Percentiles rank a stretch among this genome's conserved stretches.
These are phyloP conservation scores for Candida morakotiae DNA, from an alignment of 805 yeast genomes.

Conservation along the genomic window DNA sequence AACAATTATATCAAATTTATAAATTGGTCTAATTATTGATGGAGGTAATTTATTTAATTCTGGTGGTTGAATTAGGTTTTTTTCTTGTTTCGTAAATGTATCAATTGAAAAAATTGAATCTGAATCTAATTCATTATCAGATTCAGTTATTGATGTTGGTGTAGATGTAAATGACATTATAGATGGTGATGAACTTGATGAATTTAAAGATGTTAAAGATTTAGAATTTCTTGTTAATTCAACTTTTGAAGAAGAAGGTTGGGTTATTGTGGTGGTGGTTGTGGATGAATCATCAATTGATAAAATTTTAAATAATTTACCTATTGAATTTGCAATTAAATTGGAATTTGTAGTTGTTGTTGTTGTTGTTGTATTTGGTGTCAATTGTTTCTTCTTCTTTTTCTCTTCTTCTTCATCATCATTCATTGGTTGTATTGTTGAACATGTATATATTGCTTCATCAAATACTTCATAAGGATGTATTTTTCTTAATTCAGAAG, in stretches of 20 bases:
- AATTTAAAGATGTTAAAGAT: conserved; percentile 30
- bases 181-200: conserved; percentile 35
- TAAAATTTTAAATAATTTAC: conserved; percentile 32
- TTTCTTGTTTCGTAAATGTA: background rate
- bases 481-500: conserved; percentile 41
- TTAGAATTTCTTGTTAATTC: conserved; percentile 22
- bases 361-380: background rate
- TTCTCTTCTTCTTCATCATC: conserved; percentile 2
- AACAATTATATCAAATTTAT: conserved; percentile 42
- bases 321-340: conserved; percentile 29
- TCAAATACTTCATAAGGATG: conserved; percentile 65
- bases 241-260: background rate
- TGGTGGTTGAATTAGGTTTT: conserved; percentile 22
- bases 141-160: conserved; percentile 33
- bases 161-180: conserved; percentile 33
- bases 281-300: conserved; percentile 24
- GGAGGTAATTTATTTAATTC: conserved; percentile 41
- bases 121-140: conserved; percentile 29
- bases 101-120: conserved; percentile 13
- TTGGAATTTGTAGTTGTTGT: conserved; percentile 8
- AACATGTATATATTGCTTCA: conserved; percentile 53
- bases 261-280: background rate
- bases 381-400: background rate
- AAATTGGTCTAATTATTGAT: conserved; percentile 41
- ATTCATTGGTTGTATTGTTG: conserved; percentile 11